Conservation (phyloP, 2,329 filamentous ascomycete species). For the Aspergillus viridinutans region DNA sequence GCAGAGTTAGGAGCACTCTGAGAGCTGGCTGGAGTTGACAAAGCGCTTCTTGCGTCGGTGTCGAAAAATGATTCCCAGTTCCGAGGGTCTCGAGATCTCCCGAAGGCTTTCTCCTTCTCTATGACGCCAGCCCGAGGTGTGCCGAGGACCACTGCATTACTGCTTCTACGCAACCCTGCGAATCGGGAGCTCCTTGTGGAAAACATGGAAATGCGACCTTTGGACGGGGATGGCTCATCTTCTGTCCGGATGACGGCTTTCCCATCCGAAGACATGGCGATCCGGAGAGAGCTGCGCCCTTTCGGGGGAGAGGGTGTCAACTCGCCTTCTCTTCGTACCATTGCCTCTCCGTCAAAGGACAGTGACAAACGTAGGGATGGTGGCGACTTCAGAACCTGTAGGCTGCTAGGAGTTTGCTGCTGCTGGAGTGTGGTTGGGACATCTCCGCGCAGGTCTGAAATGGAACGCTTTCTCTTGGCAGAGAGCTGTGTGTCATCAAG, state of each 20-base stretch:
- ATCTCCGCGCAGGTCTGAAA: conserved; percentile 24
- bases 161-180: conserved; percentile 62
- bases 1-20: conserved; percentile 62
- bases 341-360: conserved; percentile 39
- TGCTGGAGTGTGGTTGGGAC: conserved; percentile 2
- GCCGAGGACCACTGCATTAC: conserved; percentile 60
- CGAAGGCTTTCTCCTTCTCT: conserved; percentile 51
- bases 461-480: conserved; percentile 33
- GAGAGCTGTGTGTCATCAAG: conserved; percentile 19
- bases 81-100: conserved; percentile 79
- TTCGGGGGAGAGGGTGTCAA: conserved; percentile 40
- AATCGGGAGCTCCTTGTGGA: conserved; percentile 47
- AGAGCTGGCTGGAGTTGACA: conserved; percentile 76
- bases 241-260: conserved; percentile 79
- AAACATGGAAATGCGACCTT: conserved; percentile 47
- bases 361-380: conserved; percentile 39
- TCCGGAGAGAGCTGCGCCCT: conserved; percentile 55
- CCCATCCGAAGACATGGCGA: conserved; percentile 82
- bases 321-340: conserved; percentile 36
- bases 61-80: conserved; percentile 92
- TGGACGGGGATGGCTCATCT: conserved; percentile 64
- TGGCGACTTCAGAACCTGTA: conserved; percentile 27
- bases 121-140: conserved; percentile 55
- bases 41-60: conserved; percentile 69
- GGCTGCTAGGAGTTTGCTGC: conserved; percentile 7